These are phyloP conservation scores for Neospermospora avenae DNA, from an alignment of 2,329 filamentous ascomycete species.

Conservation along the genomic window DNA sequence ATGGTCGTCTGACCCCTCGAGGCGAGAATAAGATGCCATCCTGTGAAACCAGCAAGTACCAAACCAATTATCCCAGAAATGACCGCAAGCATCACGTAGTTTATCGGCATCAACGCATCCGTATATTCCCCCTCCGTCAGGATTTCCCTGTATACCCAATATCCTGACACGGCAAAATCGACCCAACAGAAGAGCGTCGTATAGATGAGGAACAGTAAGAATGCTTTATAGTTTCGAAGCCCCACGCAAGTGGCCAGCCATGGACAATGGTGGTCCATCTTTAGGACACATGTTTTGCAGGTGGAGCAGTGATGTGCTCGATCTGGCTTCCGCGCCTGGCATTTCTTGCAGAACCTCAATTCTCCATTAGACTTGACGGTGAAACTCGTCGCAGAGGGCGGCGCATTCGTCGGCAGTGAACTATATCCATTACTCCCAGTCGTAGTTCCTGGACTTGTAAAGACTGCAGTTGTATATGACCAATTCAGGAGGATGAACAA, in stretches of 20 bases:
- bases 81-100: slow-evolving; percentile 84
- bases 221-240: slow-evolving; percentile 91
- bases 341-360: slow-evolving; percentile 94
- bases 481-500: slow-evolving; percentile 80
- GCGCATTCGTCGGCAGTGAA: slow-evolving; percentile 71
- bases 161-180: slow-evolving; percentile 70
- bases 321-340: slow-evolving; percentile 89
- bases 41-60: slow-evolving; percentile 83
- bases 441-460: slow-evolving; percentile 79
- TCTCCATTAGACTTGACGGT: slow-evolving; percentile 92
- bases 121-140: slow-evolving; percentile 65
- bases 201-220: slow-evolving; percentile 88
- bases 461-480: slow-evolving; percentile 90
- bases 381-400: slow-evolving; percentile 64
- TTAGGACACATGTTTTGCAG: slow-evolving; percentile 89
- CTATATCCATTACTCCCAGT: slow-evolving; percentile 69
- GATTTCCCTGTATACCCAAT: slow-evolving; percentile 85
- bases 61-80: slow-evolving; percentile 87
- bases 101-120: slow-evolving; percentile 79
- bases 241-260: slow-evolving; percentile 97
- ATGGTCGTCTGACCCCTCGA: slow-evolving; percentile 85
- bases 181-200: slow-evolving; percentile 82
- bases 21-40: slow-evolving; percentile 85
- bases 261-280: slow-evolving; percentile 99
- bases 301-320: slow-evolving; percentile 96